Evolutionary conservation across 2,329 filamentous ascomycete genomes (phyloP), one percentile per base, ranked within the genome.

Genomic region (Calonectria honghensis): DNA sequence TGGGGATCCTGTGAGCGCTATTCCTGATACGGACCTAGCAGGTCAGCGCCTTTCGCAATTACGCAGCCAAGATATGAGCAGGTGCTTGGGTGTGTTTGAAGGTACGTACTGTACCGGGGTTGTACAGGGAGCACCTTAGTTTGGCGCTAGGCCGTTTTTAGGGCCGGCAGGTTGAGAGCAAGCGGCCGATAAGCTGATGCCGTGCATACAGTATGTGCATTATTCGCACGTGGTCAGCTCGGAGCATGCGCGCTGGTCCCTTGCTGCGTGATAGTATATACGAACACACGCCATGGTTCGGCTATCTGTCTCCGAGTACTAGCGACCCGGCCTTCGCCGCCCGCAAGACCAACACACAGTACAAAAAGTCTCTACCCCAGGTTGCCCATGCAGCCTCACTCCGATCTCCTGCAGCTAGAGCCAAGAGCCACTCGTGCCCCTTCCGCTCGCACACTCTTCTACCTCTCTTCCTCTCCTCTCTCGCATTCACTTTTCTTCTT

Each of bases 341-440:
- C 73, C 35, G 73, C 27, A 61, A 73, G 59, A 72, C 68, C 59
- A 73, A 59, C 29, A 39, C 69, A 81, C 80, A 81, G 80, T 81
- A 80, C 48, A 29, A 81, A 75, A 75, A 54, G 69, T 70, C 57
- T 70, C 73, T 79, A 79, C 77, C 77, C 77, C 77, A 79, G 77
- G 77, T 78, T 77, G 75, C 73, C 76, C 74, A 76, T 78, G 77
- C 75, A 79, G 77, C 77, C 76, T 79, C 77, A 78, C 77, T 77
- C 77, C 75, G 77, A 79, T 79, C 77, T 79, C 76, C 73, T 78
- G 77, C 77, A 79, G 75, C 75, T 78, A 73, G 35, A 76, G 71
- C 73, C 72, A 80, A 81, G 79, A 79, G 77, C 78, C 80, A 81
- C 79, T 80, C 78, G 77, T 79, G 76, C 80, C 77, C 78, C 79